Percentiles rank a stretch among this genome's conserved stretches.
These are phyloP conservation scores for Paracoccidioides lutzii DNA, from an alignment of 2,329 filamentous ascomycete genomes.

Conservation along the genomic window DNA sequence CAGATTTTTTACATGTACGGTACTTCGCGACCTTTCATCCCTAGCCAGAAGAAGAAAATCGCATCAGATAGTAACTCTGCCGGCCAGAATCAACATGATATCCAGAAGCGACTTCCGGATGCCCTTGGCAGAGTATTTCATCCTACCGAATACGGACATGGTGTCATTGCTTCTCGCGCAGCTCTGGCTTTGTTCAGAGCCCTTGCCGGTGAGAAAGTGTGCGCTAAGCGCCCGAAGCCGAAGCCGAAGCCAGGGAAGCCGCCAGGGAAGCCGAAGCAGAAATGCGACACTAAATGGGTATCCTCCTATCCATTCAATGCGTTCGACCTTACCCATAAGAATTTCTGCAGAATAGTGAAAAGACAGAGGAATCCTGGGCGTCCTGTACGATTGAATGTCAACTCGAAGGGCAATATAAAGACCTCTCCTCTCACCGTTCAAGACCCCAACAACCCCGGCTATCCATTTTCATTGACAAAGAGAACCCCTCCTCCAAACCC, in stretches of 20 bases:
- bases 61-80: not conserved
- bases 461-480: not conserved
- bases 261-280: not conserved
- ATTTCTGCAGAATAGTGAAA: not conserved
- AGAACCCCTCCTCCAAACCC: not conserved
- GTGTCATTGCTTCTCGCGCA: slow-evolving; percentile 7
- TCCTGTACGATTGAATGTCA: no score
- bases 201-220: not conserved
- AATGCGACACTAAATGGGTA: not conserved
- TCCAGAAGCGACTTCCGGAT: slow-evolving; percentile 15
- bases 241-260: no score
- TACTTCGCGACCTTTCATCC: not conserved
- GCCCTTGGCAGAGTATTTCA: slow-evolving; percentile 22
- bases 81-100: not conserved
- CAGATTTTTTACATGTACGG: not conserved
- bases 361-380: not conserved
- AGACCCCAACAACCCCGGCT: not conserved
- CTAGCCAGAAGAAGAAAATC: not conserved
- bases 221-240: not conserved
- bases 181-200: not conserved
- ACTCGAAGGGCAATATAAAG: no score
- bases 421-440: not conserved
- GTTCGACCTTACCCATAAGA: not conserved
- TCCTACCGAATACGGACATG: slow-evolving; percentile 17
- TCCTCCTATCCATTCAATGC: not conserved